phyloP scores from a whole-genome alignment of 495 filamentous ascomycete genomes.

The Aspergillus haitiensis region DNA sequence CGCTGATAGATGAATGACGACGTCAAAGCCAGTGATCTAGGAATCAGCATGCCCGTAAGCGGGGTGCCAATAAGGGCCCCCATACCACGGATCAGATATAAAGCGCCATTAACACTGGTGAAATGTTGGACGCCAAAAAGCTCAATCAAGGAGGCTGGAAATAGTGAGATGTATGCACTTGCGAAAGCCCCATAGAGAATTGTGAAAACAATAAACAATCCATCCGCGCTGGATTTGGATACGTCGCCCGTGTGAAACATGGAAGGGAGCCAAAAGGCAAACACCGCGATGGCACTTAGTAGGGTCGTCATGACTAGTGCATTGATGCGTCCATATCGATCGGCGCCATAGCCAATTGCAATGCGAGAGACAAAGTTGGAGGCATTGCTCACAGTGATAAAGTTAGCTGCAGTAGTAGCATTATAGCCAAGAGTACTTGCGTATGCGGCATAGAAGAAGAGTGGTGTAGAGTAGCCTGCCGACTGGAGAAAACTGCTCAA shows the following conservation, averaged over 20 bases:
- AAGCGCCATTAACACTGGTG: constrained; percentile 58
- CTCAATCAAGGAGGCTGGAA: constrained; percentile 50
- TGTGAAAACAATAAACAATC: constrained; percentile 53
- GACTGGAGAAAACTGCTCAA: constrained; percentile 45
- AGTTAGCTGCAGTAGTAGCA: constrained; percentile 38
- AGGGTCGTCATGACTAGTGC: constrained; percentile 51
- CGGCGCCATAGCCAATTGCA: constrained; percentile 50
- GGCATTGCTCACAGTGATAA: constrained; percentile 56
- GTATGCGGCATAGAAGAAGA: constrained; percentile 48
- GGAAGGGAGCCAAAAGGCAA: constrained; percentile 51
- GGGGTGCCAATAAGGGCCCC: constrained; percentile 57
- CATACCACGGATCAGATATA: constrained; percentile 56
- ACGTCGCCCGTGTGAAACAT: constrained; percentile 29
- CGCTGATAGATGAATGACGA: constrained; percentile 30
- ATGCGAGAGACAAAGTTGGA: constrained; percentile 55
- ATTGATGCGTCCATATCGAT: constrained; percentile 53
- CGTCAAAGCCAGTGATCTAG: constrained; percentile 26
- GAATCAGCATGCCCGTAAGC: constrained; percentile 39
- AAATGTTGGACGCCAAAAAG: constrained; percentile 60
- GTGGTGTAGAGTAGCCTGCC: constrained; percentile 43
- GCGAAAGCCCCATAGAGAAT: constrained; percentile 53
- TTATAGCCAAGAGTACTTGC: constrained; percentile 44
- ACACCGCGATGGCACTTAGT: constrained; percentile 44
- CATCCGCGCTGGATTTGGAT: constrained; percentile 25
- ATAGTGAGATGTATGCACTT: constrained; percentile 45